Conservation (phyloP, 805 yeast species). For the Nadsonia fulvescens region DNA sequence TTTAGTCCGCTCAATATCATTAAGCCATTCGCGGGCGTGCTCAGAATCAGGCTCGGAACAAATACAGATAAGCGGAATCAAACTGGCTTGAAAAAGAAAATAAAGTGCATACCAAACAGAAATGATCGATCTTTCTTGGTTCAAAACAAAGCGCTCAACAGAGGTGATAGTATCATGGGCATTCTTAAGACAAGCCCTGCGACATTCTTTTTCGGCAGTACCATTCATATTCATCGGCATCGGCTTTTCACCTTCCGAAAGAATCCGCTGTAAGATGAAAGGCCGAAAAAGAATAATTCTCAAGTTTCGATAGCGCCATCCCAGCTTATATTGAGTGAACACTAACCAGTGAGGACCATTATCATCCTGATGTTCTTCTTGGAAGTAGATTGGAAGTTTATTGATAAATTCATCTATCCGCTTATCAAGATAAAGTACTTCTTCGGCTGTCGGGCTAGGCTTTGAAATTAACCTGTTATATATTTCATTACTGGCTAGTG, state of each 20-base stretch:
- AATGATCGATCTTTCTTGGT: constrained; percentile 23
- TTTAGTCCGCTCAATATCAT: constrained; percentile 26
- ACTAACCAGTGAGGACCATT: constrained; percentile 33
- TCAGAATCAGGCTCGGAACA: constrained; percentile 32
- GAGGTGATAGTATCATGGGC: constrained; percentile 36
- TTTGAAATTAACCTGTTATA: constrained; percentile 30
- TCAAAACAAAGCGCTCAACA: constrained; percentile 18
- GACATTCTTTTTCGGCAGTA: constrained; percentile 28
- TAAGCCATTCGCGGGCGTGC: constrained; percentile 26
- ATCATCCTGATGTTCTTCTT: constrained; percentile 20
- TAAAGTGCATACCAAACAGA: constrained; percentile 48
- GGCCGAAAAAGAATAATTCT: constrained; percentile 38
- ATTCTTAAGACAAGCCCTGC: constrained; percentile 30
- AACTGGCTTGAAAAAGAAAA: constrained; percentile 43
- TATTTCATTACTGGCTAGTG: constrained; percentile 29
- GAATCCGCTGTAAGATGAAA: constrained; percentile 35
- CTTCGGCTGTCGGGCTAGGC: constrained; percentile 30
- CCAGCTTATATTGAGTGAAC: constrained; percentile 32
- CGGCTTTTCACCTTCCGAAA: constrained; percentile 13
- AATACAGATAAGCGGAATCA: constrained; percentile 37
- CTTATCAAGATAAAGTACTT: constrained; percentile 30
- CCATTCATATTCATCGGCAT: constrained; percentile 5
- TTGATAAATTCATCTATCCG: constrained; percentile 24
- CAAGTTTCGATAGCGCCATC: constrained; percentile 41
- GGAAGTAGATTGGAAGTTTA: constrained; percentile 29